Evolutionary conservation across 257 asterid genomes (phyloP).

Genomic region (Agastache rugosa): DNA sequence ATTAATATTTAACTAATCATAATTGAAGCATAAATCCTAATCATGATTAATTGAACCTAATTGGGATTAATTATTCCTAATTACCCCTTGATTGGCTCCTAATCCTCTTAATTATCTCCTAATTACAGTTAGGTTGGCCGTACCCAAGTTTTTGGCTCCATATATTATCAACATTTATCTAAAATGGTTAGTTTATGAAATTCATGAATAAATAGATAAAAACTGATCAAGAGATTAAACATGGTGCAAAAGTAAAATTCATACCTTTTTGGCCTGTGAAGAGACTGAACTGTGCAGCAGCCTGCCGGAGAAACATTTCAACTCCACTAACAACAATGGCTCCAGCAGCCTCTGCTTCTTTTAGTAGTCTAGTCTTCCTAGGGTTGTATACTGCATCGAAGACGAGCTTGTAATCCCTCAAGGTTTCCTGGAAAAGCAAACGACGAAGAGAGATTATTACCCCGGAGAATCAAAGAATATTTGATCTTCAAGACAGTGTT

Average conservation of each 20-base stretch:
- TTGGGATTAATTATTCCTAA: no score
- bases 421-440: conserved; percentile 38
- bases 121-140: no score
- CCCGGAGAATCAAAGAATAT: not conserved
- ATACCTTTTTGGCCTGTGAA: conserved; percentile 62
- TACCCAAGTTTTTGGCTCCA: no score
- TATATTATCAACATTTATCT: no score
- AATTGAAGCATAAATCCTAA: no score
- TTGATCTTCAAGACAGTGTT: not conserved
- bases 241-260: not conserved
- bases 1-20: no score
- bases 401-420: conserved; percentile 53
- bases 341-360: conserved; percentile 73
- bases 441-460: not conserved
- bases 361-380: conserved; percentile 53
- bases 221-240: not conserved
- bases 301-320: conserved; percentile 77
- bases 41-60: no score
- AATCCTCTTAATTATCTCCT: no score
- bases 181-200: no score
- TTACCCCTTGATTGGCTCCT: no score
- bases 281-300: conserved; percentile 63
- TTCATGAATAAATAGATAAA: not conserved
- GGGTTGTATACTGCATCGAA: conserved; percentile 77
- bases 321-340: conserved; percentile 67